Conservation (phyloP, 805 yeast species). For the Kodamaea kakaduensis region DNA sequence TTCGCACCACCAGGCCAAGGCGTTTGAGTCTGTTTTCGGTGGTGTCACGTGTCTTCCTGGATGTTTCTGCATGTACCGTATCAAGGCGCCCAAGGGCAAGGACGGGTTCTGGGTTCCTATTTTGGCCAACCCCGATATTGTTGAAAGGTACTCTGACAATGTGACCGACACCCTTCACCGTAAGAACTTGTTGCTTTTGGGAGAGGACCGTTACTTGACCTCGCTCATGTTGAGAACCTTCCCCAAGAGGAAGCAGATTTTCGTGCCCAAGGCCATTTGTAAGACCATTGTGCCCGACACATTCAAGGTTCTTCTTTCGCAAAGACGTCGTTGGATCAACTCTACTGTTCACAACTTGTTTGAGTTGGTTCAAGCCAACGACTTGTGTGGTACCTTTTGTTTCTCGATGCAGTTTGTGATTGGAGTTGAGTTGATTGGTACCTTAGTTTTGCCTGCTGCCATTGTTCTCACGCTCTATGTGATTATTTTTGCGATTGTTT, state of each 20-base stretch:
- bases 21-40: conserved; percentile 92
- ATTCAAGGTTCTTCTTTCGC: conserved; percentile 77
- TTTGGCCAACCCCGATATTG: conserved; percentile 88
- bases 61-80: conserved; percentile 88
- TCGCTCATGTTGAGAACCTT: conserved; percentile 84
- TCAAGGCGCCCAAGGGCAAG: conserved; percentile 79
- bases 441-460: conserved; percentile 85
- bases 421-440: conserved; percentile 78
- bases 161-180: conserved; percentile 79
- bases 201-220: conserved; percentile 85
- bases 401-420: conserved; percentile 94
- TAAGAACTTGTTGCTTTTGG: conserved; percentile 78
- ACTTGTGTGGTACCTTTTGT: conserved; percentile 91
- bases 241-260: conserved; percentile 83
- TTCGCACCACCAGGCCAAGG: conserved; percentile 92
- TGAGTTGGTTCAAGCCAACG: conserved; percentile 80
- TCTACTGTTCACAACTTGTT: conserved; percentile 90
- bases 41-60: conserved; percentile 96
- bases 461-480: conserved; percentile 80
- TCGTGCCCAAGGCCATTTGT: conserved; percentile 88
- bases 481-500: conserved; percentile 62
- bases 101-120: conserved; percentile 85
- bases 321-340: conserved; percentile 95
- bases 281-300: conserved; percentile 86
- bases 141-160: conserved; percentile 85